Percentiles rank a stretch among this genome's conserved stretches.
phyloP scores from a whole-genome alignment of 495 filamentous ascomycete genomes.

The Lasiosphaeris hirsuta region DNA sequence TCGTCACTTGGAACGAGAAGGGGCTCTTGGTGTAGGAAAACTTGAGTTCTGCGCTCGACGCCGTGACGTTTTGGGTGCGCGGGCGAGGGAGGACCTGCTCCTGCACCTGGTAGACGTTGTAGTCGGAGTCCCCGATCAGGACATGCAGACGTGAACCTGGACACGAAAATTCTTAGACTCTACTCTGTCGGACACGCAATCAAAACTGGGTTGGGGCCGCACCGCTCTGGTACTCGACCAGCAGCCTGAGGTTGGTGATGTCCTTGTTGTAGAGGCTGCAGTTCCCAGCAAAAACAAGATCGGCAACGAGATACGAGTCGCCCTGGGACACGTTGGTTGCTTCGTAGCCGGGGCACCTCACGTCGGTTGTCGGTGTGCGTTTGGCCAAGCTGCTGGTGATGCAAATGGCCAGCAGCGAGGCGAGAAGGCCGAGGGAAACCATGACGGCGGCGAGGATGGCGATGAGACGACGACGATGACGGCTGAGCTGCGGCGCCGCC shows the following conservation, averaged over 20 bases:
- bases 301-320: slow-evolving; percentile 53
- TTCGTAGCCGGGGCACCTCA: slow-evolving; percentile 65
- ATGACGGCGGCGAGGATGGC: too few species aligned
- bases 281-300: slow-evolving; percentile 58
- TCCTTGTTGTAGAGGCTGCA: slow-evolving; percentile 72
- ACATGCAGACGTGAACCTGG: slow-evolving; percentile 76
- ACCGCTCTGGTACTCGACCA: slow-evolving; percentile 77
- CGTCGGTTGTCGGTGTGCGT: neutral
- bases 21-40: slow-evolving; percentile 64
- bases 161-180: slow-evolving; percentile 10
- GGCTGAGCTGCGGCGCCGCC: too few species aligned
- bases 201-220: slow-evolving; percentile 20
- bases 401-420: too few species aligned
- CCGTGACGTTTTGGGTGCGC: slow-evolving; percentile 16
- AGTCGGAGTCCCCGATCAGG: slow-evolving; percentile 68
- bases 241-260: slow-evolving; percentile 58
- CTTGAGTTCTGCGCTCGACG: slow-evolving; percentile 46
- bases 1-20: slow-evolving; percentile 73
- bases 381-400: too few species aligned
- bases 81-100: slow-evolving; percentile 67
- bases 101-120: slow-evolving; percentile 75
- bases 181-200: neutral
- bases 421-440: too few species aligned
- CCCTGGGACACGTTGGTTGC: slow-evolving; percentile 58
- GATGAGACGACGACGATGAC: too few species aligned